Evolutionary conservation across 2,329 filamentous ascomycete genomes (phyloP).

Genomic region (Diatrype stigma): DNA sequence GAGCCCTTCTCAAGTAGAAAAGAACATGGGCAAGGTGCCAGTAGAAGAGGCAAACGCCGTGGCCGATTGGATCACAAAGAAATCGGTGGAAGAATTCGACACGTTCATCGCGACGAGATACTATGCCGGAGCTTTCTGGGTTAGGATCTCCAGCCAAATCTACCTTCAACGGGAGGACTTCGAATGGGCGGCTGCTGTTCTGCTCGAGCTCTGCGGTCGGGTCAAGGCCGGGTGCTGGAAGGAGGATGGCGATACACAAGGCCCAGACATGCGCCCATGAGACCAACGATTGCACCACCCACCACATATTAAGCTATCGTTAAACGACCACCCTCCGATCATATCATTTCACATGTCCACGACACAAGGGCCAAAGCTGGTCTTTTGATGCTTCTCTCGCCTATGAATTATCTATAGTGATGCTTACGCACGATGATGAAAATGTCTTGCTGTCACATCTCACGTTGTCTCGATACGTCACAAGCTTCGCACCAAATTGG

Average conservation of each 20-base stretch:
- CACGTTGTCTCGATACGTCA: background rate
- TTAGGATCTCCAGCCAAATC: conserved; percentile 22
- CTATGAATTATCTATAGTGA: background rate
- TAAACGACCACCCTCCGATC: background rate
- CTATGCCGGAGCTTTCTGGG: conserved; percentile 23
- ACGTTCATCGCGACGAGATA: conserved; percentile 25
- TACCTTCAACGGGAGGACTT: conserved; percentile 25
- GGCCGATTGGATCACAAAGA: conserved; percentile 27
- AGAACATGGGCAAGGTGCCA: conserved; percentile 8
- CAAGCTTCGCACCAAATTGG: background rate
- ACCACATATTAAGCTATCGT: no score
- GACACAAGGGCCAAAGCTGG: background rate
- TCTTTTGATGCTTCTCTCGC: background rate
- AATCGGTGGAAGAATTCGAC: conserved; percentile 23
- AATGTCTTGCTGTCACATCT: background rate
- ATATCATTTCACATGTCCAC: background rate
- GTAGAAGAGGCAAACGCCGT: conserved; percentile 17
- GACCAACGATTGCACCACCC: background rate
- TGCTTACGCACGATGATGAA: background rate
- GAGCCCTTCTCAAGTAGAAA: background rate
- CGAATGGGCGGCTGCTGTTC: conserved; percentile 22
- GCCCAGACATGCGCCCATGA: background rate
- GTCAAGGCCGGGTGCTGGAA: conserved; percentile 16
- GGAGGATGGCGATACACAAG: background rate
- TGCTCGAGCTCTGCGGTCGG: conserved; percentile 22